Conservation (phyloP, 129 eudicot genomes). For the Tagetes erecta region DNA sequence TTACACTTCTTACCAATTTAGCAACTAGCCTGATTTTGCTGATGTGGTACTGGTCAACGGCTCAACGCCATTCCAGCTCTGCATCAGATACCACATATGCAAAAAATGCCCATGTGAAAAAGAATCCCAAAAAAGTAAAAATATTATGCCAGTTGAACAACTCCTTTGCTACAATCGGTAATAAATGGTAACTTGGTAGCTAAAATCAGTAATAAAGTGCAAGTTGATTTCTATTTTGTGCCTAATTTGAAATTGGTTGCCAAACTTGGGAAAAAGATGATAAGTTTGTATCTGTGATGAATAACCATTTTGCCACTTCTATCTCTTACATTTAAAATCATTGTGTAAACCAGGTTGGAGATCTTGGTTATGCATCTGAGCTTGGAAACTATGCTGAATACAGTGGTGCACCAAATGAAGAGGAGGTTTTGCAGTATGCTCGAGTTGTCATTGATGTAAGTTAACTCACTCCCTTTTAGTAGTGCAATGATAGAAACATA, state of each 20-base stretch:
- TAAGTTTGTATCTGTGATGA: not conserved
- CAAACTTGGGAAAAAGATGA: not conserved
- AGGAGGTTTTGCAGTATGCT: conserved; percentile 98
- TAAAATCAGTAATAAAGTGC: not conserved
- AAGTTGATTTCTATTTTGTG: not conserved
- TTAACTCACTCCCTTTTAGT: not conserved
- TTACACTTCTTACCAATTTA: not conserved
- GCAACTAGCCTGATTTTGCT: not conserved
- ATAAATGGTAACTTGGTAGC: not conserved
- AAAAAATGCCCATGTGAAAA: not conserved
- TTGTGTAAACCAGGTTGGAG: conserved; percentile 70
- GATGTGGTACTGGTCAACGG: not conserved
- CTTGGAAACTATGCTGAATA: conserved; percentile 99
- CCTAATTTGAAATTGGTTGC: not conserved
- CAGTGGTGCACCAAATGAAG: conserved; percentile 99
- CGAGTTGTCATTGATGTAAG: conserved; percentile 97
- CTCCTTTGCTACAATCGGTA: not conserved
- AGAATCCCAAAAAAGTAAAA: not conserved
- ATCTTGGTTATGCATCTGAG: conserved; percentile 97
- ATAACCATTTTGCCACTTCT: not conserved
- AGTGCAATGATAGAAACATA: not conserved
- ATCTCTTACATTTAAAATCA: not conserved
- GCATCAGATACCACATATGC: not conserved
- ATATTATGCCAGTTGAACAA: not conserved
- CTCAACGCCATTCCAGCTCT: not conserved